Evolutionary conservation across 352 stramenopile species (phyloP), one percentile per base, ranked within the genome.

Genomic region (Globisporangium nagaii): DNA sequence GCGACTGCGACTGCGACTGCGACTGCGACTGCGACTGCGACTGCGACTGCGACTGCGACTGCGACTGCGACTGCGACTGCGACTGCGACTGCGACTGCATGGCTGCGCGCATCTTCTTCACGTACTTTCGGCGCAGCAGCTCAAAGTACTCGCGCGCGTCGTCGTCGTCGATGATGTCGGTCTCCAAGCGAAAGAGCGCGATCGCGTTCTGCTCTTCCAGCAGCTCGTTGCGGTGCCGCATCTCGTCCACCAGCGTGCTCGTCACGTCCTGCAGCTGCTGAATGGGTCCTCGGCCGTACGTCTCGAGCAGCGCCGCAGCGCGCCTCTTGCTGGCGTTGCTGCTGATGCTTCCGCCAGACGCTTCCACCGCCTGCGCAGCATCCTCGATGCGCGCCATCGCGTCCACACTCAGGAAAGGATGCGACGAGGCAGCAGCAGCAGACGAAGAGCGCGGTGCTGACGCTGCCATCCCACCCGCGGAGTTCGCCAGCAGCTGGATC

Each of bases 181-280:
- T 37, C 42, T 88, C 66, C 17, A 84, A 44, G 19, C 71, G 72
- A 19, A 91, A 76, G 5, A 91, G 56, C 27, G 78, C 60, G 42
- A 91, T 85, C 24, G 76, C 66, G 39, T 91, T 91, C 58, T 85
- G 75, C 27, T 91, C 80, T 51, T 89, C 80, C 24, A 91, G 60
- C 27, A 91, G 49, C 30, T 86, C 73, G 30, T 84, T 89, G 17
- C 80, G 72, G 19, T 74, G 72, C 42, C 68, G 62, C 28, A 91
- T 62, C 56, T 88, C 72, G 24, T 79, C 68, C 17, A 78, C 61
- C 42, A 87, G 64, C 12, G 60, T 51, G 17, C 47, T 65, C 2
- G 71, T 68, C 9, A 82, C 28, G 17, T 53, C 62, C 12, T 61
- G 62, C 4, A 74, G 39, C 34, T 77, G 64, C n/a, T 62, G 59